These are phyloP conservation scores for Chaetomium sp. DNA, from an alignment of 2,329 filamentous ascomycete genomes.

Conservation along the genomic window DNA sequence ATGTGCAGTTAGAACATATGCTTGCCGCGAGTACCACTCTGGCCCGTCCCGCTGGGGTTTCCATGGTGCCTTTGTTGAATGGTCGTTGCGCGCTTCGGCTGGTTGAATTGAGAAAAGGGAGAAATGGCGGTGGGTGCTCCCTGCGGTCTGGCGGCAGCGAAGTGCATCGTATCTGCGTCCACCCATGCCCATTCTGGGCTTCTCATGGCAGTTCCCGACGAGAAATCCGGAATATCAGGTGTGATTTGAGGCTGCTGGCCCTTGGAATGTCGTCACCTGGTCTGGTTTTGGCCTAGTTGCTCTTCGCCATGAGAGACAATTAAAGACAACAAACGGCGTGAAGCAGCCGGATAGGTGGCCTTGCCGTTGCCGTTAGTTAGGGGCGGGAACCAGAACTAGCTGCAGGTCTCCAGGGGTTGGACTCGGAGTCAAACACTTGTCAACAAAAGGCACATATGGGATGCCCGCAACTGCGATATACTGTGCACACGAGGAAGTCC, in stretches of 20 bases:
- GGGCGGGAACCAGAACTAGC: not conserved
- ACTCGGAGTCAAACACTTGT: no score
- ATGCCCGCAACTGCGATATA: no score
- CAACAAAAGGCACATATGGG: no score
- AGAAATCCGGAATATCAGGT: not conserved
- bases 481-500: no score
- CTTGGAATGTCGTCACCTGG: conserved; percentile 4
- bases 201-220: not conserved
- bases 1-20: no score
- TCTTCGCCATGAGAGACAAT: not conserved
- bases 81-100: no score
- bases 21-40: no score
- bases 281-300: not conserved
- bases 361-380: no score
- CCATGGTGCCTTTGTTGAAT: no score
- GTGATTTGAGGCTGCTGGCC: not conserved
- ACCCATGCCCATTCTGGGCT: not conserved
- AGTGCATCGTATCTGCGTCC: not conserved
- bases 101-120: not conserved
- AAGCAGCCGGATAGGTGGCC: not conserved
- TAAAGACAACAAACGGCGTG: not conserved
- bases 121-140: not conserved
- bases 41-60: no score
- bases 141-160: conserved; percentile 4
- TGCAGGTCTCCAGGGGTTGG: conserved; percentile 2